Conservation (phyloP, 192 early-diverging fungal species). For the Backusella tarrabulga region DNA sequence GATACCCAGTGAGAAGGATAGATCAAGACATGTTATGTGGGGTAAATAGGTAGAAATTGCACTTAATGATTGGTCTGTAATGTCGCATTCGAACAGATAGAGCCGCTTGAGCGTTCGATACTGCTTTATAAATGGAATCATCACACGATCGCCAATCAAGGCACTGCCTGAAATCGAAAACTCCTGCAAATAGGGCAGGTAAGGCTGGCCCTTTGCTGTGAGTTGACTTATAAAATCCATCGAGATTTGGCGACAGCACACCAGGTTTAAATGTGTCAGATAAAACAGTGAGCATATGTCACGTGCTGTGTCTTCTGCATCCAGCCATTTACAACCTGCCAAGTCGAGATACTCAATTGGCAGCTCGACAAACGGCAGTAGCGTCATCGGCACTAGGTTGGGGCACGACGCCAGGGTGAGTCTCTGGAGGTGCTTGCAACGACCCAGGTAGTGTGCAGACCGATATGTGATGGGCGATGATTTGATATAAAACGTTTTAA, state of each 20-base stretch:
- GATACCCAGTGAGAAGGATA: conserved; percentile 32
- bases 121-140: conserved; percentile 28
- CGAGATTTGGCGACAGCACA: conserved; percentile 21
- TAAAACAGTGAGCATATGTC: conserved; percentile 13
- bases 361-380: conserved; percentile 22
- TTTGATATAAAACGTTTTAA: conserved; percentile 15
- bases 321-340: conserved; percentile 24
- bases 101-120: conserved; percentile 25
- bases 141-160: conserved; percentile 32
- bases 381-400: conserved; percentile 9
- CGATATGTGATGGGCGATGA: conserved; percentile 13
- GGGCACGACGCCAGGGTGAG: conserved; percentile 12
- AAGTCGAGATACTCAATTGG: conserved; percentile 24
- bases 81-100: conserved; percentile 33
- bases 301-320: conserved; percentile 22
- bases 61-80: conserved; percentile 35
- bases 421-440: conserved; percentile 4
- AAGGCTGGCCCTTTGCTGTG: background rate
- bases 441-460: conserved; percentile 24
- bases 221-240: conserved; percentile 23
- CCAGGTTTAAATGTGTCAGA: conserved; percentile 19
- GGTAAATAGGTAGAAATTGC: conserved; percentile 31
- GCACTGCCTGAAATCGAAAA: conserved; percentile 37
- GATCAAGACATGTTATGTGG: conserved; percentile 27
- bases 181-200: conserved; percentile 25